These are phyloP conservation scores for Apophysomyces sp. DNA, from an alignment of 371 early-diverging fungal genomes.

Conservation along the genomic window DNA sequence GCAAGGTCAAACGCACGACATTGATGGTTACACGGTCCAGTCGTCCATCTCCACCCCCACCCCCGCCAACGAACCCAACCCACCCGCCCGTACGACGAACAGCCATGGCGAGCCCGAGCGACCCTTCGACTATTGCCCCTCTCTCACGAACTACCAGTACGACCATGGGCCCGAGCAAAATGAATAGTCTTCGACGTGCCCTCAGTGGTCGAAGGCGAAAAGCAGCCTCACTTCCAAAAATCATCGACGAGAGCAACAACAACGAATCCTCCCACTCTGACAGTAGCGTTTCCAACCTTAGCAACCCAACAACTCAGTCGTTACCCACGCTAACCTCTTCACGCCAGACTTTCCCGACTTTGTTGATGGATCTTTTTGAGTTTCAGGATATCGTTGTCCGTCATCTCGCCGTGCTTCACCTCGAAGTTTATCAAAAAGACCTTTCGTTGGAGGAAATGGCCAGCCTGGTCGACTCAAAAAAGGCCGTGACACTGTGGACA, in stretches of 20 bases:
- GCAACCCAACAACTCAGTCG: not conserved
- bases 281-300: not conserved
- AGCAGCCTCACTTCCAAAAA: not conserved
- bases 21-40: not conserved
- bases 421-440: conserved; percentile 63
- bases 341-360: not conserved
- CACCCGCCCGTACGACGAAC: not conserved
- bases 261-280: not conserved
- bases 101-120: not conserved
- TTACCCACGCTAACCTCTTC: not conserved
- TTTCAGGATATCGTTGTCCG: conserved; percentile 74
- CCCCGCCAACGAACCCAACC: not conserved
- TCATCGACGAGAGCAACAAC: no score
- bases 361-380: not conserved
- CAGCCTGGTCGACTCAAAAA: conserved; percentile 59
- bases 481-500: conserved; percentile 56
- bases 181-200: conserved; percentile 6
- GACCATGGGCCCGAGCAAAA: not conserved
- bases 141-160: not conserved
- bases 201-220: conserved; percentile 1
- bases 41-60: not conserved
- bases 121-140: not conserved
- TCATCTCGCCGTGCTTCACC: conserved; percentile 68
- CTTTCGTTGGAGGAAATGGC: conserved; percentile 59
- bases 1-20: conserved; percentile 5